Percentiles rank a stretch among this genome's conserved stretches.
These are phyloP conservation scores for Turritis glabra DNA, from an alignment of 345 rosid genomes.

Conservation along the genomic window DNA sequence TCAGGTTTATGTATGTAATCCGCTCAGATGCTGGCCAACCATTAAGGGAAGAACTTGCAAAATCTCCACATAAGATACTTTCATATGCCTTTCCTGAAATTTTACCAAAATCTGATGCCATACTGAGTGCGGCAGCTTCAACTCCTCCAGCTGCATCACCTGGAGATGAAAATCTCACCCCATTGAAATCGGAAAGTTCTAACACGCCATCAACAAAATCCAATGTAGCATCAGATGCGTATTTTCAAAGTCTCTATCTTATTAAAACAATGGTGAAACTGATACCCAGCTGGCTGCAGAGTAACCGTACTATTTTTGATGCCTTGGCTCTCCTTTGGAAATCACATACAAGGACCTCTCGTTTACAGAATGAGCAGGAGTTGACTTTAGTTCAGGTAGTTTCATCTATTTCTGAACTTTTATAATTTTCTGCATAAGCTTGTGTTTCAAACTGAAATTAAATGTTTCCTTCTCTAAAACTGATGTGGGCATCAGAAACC, in stretches of 20 bases:
- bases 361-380: conserved; percentile 90
- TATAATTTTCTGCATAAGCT: conserved; percentile 18
- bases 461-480: conserved; percentile 13
- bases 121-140: conserved; percentile 54
- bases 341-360: conserved; percentile 82
- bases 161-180: conserved; percentile 57
- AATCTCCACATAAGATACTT: conserved; percentile 89
- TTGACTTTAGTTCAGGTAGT: conserved; percentile 88
- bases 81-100: conserved; percentile 80
- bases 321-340: conserved; percentile 84
- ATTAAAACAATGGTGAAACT: conserved; percentile 84
- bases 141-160: conserved; percentile 54
- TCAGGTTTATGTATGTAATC: conserved; percentile 91
- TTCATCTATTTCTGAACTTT: conserved; percentile 15
- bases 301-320: conserved; percentile 77
- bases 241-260: conserved; percentile 93
- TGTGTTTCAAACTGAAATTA: conserved; percentile 15
- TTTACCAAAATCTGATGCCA: conserved; percentile 45
- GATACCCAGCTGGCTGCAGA: conserved; percentile 91
- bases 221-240: conserved; percentile 61
- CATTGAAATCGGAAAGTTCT: conserved; percentile 49
- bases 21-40: conserved; percentile 96
- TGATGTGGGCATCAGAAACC: conserved; percentile 13
- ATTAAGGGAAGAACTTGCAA: conserved; percentile 93
- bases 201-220: conserved; percentile 44